phyloP scores from a whole-genome alignment of 805 yeast species.

The Barnettozyma siamensis region DNA sequence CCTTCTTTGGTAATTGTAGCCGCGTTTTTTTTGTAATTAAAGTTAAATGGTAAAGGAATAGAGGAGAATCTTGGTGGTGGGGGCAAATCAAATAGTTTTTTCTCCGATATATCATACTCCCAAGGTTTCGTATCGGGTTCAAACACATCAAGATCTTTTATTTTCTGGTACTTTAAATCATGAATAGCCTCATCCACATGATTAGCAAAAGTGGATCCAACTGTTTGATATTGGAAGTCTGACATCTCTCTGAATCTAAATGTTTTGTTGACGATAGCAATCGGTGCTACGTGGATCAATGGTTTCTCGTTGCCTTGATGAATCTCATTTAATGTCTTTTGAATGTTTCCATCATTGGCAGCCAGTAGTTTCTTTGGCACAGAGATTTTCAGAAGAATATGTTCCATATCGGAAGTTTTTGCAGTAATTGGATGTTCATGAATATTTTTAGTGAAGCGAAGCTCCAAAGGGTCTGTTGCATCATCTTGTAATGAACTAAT shows the following conservation, averaged over 20 bases:
- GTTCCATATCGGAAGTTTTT: conserved; percentile 45
- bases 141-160: conserved; percentile 31
- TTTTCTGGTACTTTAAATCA: conserved; percentile 35
- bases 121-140: conserved; percentile 33
- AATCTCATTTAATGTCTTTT: conserved; percentile 34
- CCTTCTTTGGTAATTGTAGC: conserved; percentile 41
- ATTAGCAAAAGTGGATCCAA: conserved; percentile 45
- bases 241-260: conserved; percentile 80
- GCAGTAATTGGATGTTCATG: conserved; percentile 63
- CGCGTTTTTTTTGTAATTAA: conserved; percentile 73
- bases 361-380: conserved; percentile 51
- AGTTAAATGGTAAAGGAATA: conserved; percentile 69
- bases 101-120: conserved; percentile 18
- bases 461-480: conserved; percentile 31
- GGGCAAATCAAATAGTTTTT: conserved; percentile 47
- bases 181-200: conserved; percentile 36
- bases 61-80: conserved; percentile 86
- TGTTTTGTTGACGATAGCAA: conserved; percentile 60
- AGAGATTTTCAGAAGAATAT: conserved; percentile 51
- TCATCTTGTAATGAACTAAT: conserved; percentile 28
- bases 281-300: conserved; percentile 45
- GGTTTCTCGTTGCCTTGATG: conserved; percentile 27
- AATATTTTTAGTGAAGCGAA: conserved; percentile 31
- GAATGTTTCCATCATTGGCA: conserved; percentile 35
- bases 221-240: conserved; percentile 75